Evolutionary conservation across 2,329 filamentous ascomycete species (phyloP).

Genomic region (Phialophora chinensis): DNA sequence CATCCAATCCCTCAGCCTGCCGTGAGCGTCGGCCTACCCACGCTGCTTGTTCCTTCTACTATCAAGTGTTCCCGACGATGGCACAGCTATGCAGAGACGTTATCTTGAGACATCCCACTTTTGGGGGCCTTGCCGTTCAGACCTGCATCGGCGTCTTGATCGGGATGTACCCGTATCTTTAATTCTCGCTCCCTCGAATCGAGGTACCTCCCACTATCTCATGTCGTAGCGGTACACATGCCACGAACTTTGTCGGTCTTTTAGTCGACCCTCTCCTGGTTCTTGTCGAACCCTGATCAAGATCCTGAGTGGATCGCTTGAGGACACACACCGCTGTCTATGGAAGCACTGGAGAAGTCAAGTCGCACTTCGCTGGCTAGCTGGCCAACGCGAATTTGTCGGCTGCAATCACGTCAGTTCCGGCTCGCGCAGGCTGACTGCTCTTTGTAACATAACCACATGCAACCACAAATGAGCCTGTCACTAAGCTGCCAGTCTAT

Average conservation of each 20-base stretch:
- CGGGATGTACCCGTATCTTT: slow-evolving; percentile 3
- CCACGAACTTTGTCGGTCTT: slow-evolving; percentile 10
- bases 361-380: slow-evolving; percentile 12
- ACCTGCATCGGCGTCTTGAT: slow-evolving; percentile 9
- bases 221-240: slow-evolving; percentile 19
- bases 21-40: slow-evolving; percentile 2
- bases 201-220: slow-evolving; percentile 12
- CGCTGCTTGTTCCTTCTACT: slow-evolving; percentile 8
- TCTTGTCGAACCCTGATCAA: slow-evolving; percentile 14
- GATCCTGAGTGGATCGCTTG: slow-evolving; percentile 29
- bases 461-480: slow-evolving; percentile 27
- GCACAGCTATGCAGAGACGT: slow-evolving; percentile 3
- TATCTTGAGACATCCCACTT: slow-evolving; percentile 24
- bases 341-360: neutral
- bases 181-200: slow-evolving; percentile 7
- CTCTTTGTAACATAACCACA: slow-evolving; percentile 32
- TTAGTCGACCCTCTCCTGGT: slow-evolving; percentile 18
- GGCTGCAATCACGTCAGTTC: slow-evolving; percentile 35
- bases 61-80: neutral
- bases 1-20: slow-evolving; percentile 14
- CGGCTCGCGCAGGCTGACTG: slow-evolving; percentile 33
- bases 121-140: slow-evolving; percentile 1
- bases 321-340: slow-evolving; percentile 19
- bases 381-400: slow-evolving; percentile 14
- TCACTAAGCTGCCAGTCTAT: slow-evolving; percentile 17